Base-by-base conservation (phyloP, 2,329 filamentous ascomycete species). In the Aspergillus neoniger region DNA sequence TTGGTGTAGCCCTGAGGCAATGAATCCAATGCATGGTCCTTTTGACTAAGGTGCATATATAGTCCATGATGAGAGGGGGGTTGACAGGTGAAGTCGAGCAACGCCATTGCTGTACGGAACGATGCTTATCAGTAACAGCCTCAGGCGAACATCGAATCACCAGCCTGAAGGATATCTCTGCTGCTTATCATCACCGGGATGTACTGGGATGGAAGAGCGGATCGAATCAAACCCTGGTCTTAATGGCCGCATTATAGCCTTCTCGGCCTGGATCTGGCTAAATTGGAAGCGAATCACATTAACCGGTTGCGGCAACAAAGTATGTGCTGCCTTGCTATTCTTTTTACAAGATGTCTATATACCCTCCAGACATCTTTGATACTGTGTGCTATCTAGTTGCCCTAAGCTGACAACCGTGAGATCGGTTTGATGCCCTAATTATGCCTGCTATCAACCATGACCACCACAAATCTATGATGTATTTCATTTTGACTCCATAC, bases 101-200 rank as follows among this genome's bases (percentile, higher is more conserved):
- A 36, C 12, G 32, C 32, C 47, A 50, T 32, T 28, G 25, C 47
- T 1, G 25, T n/a, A n/a, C 6, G 25, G 7, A 23, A 30, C 25
- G n/a, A 17, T n/a, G 23, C 47, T 30, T 17, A 50, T 30, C n/a
- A 30, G 47, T 12, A 19, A 28, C 7, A 50, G 30, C 47, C 25
- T 19, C 47, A 17, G 15, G 8, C 15, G 9, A 2, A 9, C 47
- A 44, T 58, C 63, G 55, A 64, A 64, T 64, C 55, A 55, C n/a
- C 50, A 21, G 5, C 21, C 38, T 25, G 14, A 17, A 41, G 5
- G 52, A 60, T 64, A 64, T 64, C 63, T 57, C 47, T 53, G 19
- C 19, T 28, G 25, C 15, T 36, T 41, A 43, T 55, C 39, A 41
- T 55, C 7, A 6, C 2, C 5, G 21, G 41, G 19, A 12, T 44